Evolutionary conservation across 2,329 filamentous ascomycete genomes (phyloP), one percentile per base, ranked within the genome.

Genomic region (Myriosclerotinia curreyana): DNA sequence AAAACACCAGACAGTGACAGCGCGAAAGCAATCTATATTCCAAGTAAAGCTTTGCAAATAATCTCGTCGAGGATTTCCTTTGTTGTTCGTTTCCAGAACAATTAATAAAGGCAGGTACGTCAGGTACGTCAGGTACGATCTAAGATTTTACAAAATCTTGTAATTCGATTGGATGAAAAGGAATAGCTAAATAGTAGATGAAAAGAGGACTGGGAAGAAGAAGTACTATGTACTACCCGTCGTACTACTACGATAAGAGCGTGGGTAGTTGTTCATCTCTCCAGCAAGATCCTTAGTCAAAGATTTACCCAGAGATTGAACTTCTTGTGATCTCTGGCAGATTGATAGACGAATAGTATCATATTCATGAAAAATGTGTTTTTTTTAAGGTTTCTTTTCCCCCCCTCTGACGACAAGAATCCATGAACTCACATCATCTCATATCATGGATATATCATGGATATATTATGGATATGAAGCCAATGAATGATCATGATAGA

Each of bases 21-120:
- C 2, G 28, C 5, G 11, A 38, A 63, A 69, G 69, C 68, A 69
- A 64, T 70, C 71, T 71, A 52, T 73, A 66, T 72, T 69, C 60
- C 70, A 73, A 72, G 70, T 55, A 68, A 38, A 64, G 67, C 67
- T 69, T 67, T 55, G 44, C 5, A 17, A n/a, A 48, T 44, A n/a
- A 48, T 44, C 2, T 51, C 36, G 62, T 42, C 44, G 9, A 46
- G 14, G 25, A 38, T 14, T 40, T 40, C 42, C 34, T 58, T 42
- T 56, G 44, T 55, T 59, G 44, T 56, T 58, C 36, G 61, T 51
- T 63, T 63, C 20, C 61, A 59, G 61, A 50, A 42, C 46, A 63
- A 59, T 28, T 34, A 31, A 3, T n/a, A 34, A 51, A 51, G 52
- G 44, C 34, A 51, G 52, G 44, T 14, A 38, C 38, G 22, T 36